phyloP scores from a whole-genome alignment of 1,284 basidiomycete genomes.

The Leccinum pseudoinsigne region DNA sequence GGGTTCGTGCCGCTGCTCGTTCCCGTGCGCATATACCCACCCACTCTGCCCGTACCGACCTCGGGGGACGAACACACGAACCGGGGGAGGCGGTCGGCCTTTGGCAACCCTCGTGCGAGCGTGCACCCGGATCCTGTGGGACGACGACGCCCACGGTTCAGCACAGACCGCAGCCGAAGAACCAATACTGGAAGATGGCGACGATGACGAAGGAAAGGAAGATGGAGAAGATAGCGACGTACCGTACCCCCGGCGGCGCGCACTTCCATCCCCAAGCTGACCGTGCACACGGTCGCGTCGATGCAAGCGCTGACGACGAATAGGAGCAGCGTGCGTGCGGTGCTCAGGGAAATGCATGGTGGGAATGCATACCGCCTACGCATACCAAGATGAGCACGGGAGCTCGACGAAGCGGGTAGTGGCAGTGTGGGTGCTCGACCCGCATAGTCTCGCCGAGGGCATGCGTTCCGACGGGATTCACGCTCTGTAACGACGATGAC shows the following conservation, averaged over 20 bases:
- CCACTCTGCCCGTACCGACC: constrained; percentile 13
- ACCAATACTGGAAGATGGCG: no score
- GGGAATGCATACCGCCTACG: not conserved
- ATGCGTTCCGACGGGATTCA: no score
- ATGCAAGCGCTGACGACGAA: no score
- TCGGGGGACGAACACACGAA: not conserved
- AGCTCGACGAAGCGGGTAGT: not conserved
- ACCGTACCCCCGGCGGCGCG: no score
- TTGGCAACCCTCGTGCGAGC: constrained; percentile 54
- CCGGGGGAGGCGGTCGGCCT: constrained; percentile 18
- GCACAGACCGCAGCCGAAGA: not conserved
- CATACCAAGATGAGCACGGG: constrained; percentile 1
- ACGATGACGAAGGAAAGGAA: not conserved
- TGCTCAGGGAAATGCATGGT: constrained; percentile 49
- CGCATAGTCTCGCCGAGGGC: no score
- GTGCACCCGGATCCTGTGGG: constrained; percentile 51
- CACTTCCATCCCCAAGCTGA: no score
- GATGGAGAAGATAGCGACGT: no score
- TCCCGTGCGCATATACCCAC: no score
- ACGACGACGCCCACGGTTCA: constrained; percentile 32
- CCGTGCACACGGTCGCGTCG: no score
- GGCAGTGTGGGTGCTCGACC: no score
- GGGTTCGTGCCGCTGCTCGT: constrained; percentile 33
- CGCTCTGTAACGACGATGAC: no score
- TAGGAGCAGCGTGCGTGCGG: constrained; percentile 66